A percentile compares a stretch with the other conserved stretches of the same genome.
Conservation (phyloP, 179 eudicot species). For the Camellia oleifera region DNA sequence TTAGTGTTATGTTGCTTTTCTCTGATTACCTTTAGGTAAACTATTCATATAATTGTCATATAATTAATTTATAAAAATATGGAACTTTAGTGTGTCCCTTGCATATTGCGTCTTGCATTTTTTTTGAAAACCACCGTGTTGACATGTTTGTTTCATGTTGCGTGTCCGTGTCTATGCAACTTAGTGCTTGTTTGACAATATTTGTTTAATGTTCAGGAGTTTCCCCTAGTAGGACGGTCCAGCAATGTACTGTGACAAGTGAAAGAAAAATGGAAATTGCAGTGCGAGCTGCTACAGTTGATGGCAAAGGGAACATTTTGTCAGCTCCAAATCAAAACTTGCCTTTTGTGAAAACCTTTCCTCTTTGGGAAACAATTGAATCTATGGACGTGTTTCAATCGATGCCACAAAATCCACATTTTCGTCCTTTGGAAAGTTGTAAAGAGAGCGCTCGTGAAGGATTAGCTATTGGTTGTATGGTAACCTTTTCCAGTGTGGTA, state of each 20-base stretch:
- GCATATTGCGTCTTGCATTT: no score
- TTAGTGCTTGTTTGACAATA: neutral
- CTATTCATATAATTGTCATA: no score
- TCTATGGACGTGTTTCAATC: conserved; percentile 60
- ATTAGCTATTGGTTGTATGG: conserved; percentile 79
- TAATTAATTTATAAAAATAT: no score
- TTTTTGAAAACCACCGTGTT: no score
- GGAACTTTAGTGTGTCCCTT: no score
- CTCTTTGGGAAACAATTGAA: conserved; percentile 62
- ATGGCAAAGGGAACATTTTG: neutral
- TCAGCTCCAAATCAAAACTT: conserved; percentile 17
- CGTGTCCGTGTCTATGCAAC: no score
- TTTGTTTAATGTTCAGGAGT: conserved; percentile 22
- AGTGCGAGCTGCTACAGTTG: conserved; percentile 26
- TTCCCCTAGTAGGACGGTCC: conserved; percentile 20
- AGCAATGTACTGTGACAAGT: conserved; percentile 24
- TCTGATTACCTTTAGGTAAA: no score
- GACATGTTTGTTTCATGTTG: no score
- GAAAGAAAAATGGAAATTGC: conserved; percentile 16
- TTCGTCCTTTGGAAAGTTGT: conserved; percentile 46
- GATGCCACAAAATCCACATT: conserved; percentile 83
- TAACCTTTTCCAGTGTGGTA: conserved; percentile 59
- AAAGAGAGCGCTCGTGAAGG: conserved; percentile 77
- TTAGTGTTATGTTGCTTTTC: no score
- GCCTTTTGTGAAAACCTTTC: conserved; percentile 60